Evolutionary conservation across 768 basidiomycete species (phyloP).

Genomic region (Rossbeevera mucosa): DNA sequence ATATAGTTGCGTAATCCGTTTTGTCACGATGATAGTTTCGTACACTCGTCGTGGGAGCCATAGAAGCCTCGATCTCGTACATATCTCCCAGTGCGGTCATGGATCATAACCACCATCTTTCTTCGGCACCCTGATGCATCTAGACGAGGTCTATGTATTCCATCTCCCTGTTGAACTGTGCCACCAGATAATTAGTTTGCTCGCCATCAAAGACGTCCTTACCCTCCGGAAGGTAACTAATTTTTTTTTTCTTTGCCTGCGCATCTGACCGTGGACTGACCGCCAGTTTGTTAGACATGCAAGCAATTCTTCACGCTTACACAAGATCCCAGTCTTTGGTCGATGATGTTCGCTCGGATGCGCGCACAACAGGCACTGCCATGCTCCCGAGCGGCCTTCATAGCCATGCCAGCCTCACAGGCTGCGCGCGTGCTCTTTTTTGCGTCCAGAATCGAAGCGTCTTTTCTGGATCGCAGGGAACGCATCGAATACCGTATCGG

Average conservation of each 20-base stretch:
- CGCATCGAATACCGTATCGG: not conserved
- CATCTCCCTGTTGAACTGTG: constrained; percentile 18
- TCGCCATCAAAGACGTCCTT: constrained; percentile 16
- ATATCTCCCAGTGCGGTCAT: not conserved
- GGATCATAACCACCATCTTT: not conserved
- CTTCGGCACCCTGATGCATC: not conserved
- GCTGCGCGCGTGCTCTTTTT: constrained; percentile 13
- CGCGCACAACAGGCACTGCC: constrained; percentile 13
- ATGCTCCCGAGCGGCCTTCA: constrained; percentile 11
- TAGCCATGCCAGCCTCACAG: constrained; percentile 5
- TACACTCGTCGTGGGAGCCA: no score
- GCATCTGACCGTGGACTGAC: not conserved
- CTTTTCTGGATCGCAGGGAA: constrained; percentile 16
- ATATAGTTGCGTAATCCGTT: no score
- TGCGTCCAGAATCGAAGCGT: constrained; percentile 12
- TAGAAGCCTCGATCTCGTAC: no score
- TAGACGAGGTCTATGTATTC: not conserved
- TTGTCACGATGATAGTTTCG: no score
- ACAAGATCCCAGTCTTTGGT: constrained; percentile 17
- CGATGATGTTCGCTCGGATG: constrained; percentile 9
- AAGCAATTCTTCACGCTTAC: constrained; percentile 16
- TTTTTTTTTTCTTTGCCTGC: not conserved
- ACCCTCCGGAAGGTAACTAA: constrained; percentile 13
- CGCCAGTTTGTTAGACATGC: constrained; percentile 21
- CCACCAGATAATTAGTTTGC: constrained; percentile 9